Percentiles rank a stretch among this genome's conserved stretches.
Evolutionary conservation across 1,284 basidiomycete genomes (phyloP).

Genomic region (Rhodotorula sp.): DNA sequence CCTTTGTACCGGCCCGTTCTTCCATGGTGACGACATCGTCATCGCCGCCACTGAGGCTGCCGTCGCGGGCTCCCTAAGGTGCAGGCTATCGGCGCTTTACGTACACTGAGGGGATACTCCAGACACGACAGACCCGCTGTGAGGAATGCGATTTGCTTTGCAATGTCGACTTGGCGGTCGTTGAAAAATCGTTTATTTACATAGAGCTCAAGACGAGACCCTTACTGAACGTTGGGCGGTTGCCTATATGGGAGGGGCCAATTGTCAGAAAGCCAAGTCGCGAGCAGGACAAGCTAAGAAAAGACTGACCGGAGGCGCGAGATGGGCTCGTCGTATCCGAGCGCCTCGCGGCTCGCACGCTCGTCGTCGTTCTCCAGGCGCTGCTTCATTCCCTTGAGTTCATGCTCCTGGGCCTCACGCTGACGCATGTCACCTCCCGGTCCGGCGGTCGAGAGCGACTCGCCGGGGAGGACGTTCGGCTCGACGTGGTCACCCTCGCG

Average conservation of each 20-base stretch:
- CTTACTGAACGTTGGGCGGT: no score
- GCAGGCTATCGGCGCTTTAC: no score
- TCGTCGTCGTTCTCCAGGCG: slow-evolving; percentile 29
- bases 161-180: no score
- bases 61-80: no score
- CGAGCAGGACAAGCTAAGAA: not conserved
- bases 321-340: slow-evolving; percentile 25
- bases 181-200: no score
- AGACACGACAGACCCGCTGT: no score
- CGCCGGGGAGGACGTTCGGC: slow-evolving; percentile 21
- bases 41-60: not conserved
- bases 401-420: slow-evolving; percentile 13
- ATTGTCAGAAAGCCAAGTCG: not conserved
- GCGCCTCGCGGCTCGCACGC: slow-evolving; percentile 19
- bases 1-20: no score
- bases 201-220: no score
- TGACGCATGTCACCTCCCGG: slow-evolving; percentile 18
- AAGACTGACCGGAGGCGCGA: not conserved
- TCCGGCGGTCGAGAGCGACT: slow-evolving; percentile 17
- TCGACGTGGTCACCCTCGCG: slow-evolving; percentile 18
- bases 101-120: no score
- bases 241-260: no score
- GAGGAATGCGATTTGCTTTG: no score
- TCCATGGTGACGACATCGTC: not conserved
- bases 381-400: slow-evolving; percentile 19